Evolutionary conservation across 1,139 yeast genomes (phyloP), one percentile per base, ranked within the genome.

Genomic region (Hyphopichia fennica): DNA sequence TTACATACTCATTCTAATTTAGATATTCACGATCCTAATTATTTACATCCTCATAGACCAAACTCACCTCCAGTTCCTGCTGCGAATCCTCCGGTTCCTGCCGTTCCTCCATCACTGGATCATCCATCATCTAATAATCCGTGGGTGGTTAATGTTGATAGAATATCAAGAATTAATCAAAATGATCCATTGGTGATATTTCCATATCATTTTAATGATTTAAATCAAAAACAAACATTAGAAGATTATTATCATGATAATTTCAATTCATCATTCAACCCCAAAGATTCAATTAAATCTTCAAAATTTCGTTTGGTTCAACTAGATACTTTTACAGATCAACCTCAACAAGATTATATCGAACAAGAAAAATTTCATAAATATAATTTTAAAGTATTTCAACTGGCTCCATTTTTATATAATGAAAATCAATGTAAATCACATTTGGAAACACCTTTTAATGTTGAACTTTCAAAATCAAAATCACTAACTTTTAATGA

Each of bases 151-250:
- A 31, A 17, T 4, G 17, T 36, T 29, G 18, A 29, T 29, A 14
- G 17, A 8, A 29, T 29, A 8, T 37, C 39, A 5, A 22, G 20
- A 10, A 14, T 36, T 14, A 20, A 39, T 6, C 30, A 23, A 1
- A 32, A 23, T 3, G 43, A 44, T 14, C 42, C 39, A 17, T 38
- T 52, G 13, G 43, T 48, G 9, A 36, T 53, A 11, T 53, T 51
- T 37, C 57, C 57, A n/a, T 45, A 49, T 17, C 31, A 34, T 15
- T 52, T 53, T 41, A 47, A 19, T 18, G 41, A 34, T 28, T 17
- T 38, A 4, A 17, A 34, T 14, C 14, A 19, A 4, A 32, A 19
- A 11, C 25, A 25, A n/a, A 14, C 33, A 4, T 11, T 38, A n/a
- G 28, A 16, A 15, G 37, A 33, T 18, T 34, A 38, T 15, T 38